Base-by-base conservation (phyloP, 2,329 filamentous ascomycete species). In the Triangularia verruculosa region DNA sequence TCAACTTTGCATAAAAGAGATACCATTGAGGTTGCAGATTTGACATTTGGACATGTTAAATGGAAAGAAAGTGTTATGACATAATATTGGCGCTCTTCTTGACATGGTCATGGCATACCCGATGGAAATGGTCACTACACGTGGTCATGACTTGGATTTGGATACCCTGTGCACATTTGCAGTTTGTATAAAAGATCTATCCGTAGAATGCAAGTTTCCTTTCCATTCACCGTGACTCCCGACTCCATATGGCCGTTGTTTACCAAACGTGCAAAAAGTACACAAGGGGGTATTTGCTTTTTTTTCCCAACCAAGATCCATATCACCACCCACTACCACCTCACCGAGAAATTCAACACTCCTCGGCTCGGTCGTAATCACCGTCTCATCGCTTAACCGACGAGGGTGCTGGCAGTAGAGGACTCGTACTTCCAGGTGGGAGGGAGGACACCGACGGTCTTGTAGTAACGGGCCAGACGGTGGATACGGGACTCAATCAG, bases 401-500 rank as follows among this genome's bases (percentile, higher is more conserved):
- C 93, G 76, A 96, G 85, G 78, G 93, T 96, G 87, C 86, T 91
- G 83, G 94, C 94, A 74, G 94, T 98, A 79, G 94, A 92, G 80
- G 87, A 92, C 91, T 98, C 94, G 88, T 98, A 98, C 86, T 92
- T 93, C 94, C 94, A 98, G 84, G 92, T 98, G 74, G 94, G 94
- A 77, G 94, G 86, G 68, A 89, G 85, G 76, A 89, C 86, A 79
- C 86, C 87, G 78, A 89, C 94, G 80, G 93, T 94, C 91, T 97
- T 98, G 92, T 98, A 99, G 91, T 98, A 98, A 75, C 95, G 72
- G 57, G 70, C 95, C 74, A 99, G 91, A 86, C 95, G 94, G 91
- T 99, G 95, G 83, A 99, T 98, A 84, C 96, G 92, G 80, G 95
- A 98, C 88, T 99, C 95, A 84, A 99, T 96, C 75, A 99, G 91